A percentile compares a stretch with the other conserved stretches of the same genome.
These are phyloP conservation scores for Aspergillus fischeri DNA, from an alignment of 2,329 filamentous ascomycete species.

Conservation along the genomic window DNA sequence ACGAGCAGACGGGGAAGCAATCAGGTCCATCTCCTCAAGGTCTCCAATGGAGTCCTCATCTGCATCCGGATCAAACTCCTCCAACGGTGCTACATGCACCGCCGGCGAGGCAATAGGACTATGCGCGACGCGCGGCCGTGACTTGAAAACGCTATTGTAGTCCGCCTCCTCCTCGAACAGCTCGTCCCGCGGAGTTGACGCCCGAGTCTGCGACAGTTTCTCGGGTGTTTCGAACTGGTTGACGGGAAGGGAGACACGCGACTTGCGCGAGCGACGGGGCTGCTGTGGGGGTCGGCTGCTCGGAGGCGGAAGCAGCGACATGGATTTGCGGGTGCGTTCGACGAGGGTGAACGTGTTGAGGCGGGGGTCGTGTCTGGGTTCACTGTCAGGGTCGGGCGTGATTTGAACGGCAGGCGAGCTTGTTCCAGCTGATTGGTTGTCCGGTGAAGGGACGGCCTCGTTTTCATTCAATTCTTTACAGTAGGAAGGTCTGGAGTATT, in stretches of 20 bases:
- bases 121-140: constrained; percentile 71
- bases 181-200: constrained; percentile 59
- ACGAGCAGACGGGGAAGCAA: constrained; percentile 21
- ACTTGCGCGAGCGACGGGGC: constrained; percentile 17
- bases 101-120: constrained; percentile 58
- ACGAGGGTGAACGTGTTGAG: constrained; percentile 50
- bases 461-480: not conserved
- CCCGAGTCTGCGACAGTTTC: constrained; percentile 28
- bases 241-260: constrained; percentile 45
- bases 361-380: constrained; percentile 2
- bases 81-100: constrained; percentile 31
- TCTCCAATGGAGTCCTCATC: constrained; percentile 19
- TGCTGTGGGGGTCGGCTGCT: constrained; percentile 17
- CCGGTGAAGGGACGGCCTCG: not conserved
- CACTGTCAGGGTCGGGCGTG: constrained; percentile 1
- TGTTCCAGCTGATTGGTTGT: not conserved
- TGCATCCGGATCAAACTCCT: constrained; percentile 20
- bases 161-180: constrained; percentile 69
- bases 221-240: constrained; percentile 56
- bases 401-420: constrained; percentile 3
- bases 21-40: constrained; percentile 12
- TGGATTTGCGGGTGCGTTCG: constrained; percentile 77
- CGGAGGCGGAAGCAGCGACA: constrained; percentile 57
- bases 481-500: not conserved
- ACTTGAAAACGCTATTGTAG: constrained; percentile 79